Base-by-base conservation (phyloP, 768 basidiomycete genomes). In the Solioccasus polychromus region DNA sequence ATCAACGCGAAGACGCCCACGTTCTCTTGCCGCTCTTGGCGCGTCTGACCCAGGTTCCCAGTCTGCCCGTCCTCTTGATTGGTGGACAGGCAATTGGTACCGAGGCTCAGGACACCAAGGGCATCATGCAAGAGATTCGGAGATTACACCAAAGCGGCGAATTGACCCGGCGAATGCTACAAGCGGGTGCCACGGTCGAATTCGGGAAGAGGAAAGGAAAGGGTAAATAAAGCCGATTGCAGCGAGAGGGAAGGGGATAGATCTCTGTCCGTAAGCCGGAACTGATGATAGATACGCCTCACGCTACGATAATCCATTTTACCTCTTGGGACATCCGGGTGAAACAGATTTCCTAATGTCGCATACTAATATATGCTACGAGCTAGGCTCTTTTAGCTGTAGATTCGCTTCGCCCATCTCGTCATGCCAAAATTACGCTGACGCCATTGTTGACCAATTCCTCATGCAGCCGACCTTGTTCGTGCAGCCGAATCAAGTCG, bases 1-100 rank as follows among this genome's bases (percentile, higher is more conserved):
- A 91, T 58, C 64, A 79, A 41, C 80, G 88, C 49, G 83, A 82
- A 48, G 88, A 92, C 59, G 77, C 76, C 5, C 69, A 74, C 0
- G 79, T 88, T 20, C 69, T 92, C 19, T 61, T 64, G 4, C 80
- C 85, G 2, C 69, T 90, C 20, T 71, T 91, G 35, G 55, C 60
- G 11, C 82, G 88, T 1, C 69, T 91, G 30, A 85, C 85, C 0
- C 65, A 64, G 14, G 58, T 71, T 4, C 50, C 69, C 1, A 74
- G 79, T 14, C 68, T 90, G 7, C 86, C 89, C 14, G 61, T 89
- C 24, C 73, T 91, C 5, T 70, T 92, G 42, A 62, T 92, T 35
- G 83, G 81, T 15, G 89, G 89, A 28, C 70, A 72, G 37, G 62
- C 75, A 14, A 66, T 85, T 14, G 80, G 80, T 14, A 60, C 72